These are phyloP conservation scores for Rhododendron vialii DNA, from an alignment of 148 eudicot species.

Conservation along the genomic window DNA sequence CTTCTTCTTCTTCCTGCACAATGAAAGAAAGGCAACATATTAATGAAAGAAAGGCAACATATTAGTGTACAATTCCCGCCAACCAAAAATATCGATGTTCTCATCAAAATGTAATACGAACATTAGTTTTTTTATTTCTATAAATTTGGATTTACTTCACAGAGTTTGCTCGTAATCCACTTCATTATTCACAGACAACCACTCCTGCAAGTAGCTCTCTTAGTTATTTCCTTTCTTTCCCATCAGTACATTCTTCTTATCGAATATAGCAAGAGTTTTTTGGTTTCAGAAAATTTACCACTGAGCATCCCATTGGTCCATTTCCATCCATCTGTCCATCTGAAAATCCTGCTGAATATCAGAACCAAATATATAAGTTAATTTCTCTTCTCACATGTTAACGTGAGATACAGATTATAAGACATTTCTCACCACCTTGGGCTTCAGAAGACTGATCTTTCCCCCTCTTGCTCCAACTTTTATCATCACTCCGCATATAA, in stretches of 20 bases:
- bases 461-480: conserved; percentile 14
- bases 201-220: neutral
- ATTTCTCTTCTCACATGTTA: too few species aligned
- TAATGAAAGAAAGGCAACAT: neutral
- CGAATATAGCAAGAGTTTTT: neutral
- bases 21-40: neutral
- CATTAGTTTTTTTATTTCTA: neutral
- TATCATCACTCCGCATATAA: conserved; percentile 22
- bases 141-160: neutral
- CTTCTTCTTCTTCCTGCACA: conserved; percentile 14
- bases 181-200: neutral
- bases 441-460: conserved; percentile 10
- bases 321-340: conserved; percentile 14
- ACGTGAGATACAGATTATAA: neutral
- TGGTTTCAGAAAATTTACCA: conserved; percentile 9
- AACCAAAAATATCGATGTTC: neutral
- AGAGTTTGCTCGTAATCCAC: neutral
- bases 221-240: neutral
- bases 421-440: conserved; percentile 3
- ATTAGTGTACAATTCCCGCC: neutral
- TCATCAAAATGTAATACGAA: neutral
- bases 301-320: conserved; percentile 7
- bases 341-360: conserved; percentile 21
- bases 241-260: neutral
- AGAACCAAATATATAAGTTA: neutral